A percentile compares a stretch with the other conserved stretches of the same genome.
phyloP scores from a whole-genome alignment of 768 basidiomycete genomes.

The Tricholoma bakamatsutake region DNA sequence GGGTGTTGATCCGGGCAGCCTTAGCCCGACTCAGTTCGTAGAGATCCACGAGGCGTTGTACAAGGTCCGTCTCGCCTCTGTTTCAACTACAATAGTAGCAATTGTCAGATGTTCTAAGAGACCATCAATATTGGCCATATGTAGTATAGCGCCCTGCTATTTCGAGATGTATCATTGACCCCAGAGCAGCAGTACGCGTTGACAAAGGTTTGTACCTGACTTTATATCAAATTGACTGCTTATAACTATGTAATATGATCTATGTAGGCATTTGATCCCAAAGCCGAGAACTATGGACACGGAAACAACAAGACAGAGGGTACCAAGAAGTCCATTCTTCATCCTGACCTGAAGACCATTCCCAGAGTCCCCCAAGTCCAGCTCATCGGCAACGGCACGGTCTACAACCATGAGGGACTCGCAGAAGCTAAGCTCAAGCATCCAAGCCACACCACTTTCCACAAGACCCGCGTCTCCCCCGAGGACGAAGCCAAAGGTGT shows the following conservation, averaged over 20 bases:
- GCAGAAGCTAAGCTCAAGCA: conserved; percentile 77
- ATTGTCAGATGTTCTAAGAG: not conserved
- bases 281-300: conserved; percentile 67
- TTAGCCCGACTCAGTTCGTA: conserved; percentile 55
- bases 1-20: conserved; percentile 60
- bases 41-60: conserved; percentile 71
- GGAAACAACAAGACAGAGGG: conserved; percentile 82
- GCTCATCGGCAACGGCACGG: conserved; percentile 83
- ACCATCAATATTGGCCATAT: not conserved
- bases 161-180: conserved; percentile 59
- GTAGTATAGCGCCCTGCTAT: conserved; percentile 70
- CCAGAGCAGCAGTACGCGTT: conserved; percentile 83
- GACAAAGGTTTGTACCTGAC: conserved; percentile 56
- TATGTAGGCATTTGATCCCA: conserved; percentile 65
- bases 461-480: conserved; percentile 67
- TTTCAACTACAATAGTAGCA: not conserved
- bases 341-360: conserved; percentile 88
- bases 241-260: conserved; percentile 1
- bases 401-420: conserved; percentile 77
- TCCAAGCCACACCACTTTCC: conserved; percentile 81
- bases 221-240: not conserved
- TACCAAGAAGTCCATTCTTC: conserved; percentile 74
- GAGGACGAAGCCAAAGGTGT: conserved; percentile 73
- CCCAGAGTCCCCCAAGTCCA: conserved; percentile 87
- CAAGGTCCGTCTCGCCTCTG: conserved; percentile 44